A percentile compares a stretch with the other conserved stretches of the same genome.
phyloP scores from a whole-genome alignment of 2,329 filamentous ascomycete genomes.

The Leptographium flavum region DNA sequence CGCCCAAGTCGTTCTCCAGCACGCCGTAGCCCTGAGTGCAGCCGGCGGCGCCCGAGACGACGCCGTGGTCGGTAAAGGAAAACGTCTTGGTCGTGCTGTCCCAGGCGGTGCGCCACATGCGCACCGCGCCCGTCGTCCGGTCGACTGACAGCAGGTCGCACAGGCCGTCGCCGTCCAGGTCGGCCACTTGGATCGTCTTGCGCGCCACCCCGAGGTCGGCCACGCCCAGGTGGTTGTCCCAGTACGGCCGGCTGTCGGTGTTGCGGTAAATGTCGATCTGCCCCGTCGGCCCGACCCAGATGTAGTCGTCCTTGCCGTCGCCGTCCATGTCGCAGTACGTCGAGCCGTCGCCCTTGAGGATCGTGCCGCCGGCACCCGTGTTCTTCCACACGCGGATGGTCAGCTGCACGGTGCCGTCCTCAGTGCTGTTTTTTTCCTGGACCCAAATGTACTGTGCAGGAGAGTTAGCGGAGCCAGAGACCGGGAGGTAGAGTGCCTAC shows the following conservation, averaged over 20 bases:
- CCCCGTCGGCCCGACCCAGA: constrained; percentile 12
- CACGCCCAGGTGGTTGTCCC: constrained; percentile 12
- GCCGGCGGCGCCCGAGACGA: not conserved
- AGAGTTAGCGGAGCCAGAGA: too few species aligned
- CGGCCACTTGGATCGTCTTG: constrained; percentile 16
- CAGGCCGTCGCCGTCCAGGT: constrained; percentile 23
- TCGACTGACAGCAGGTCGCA: constrained; percentile 18
- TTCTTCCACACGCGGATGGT: constrained; percentile 11
- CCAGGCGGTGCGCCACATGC: not conserved
- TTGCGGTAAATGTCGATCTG: constrained; percentile 10
- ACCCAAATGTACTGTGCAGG: too few species aligned
- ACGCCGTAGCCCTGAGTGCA: constrained; percentile 13
- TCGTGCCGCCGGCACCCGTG: constrained; percentile 12
- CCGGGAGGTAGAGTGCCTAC: too few species aligned
- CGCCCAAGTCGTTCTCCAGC: constrained; percentile 15
- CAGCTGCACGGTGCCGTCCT: too few species aligned
- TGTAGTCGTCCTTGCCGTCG: constrained; percentile 14
- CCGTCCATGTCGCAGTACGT: constrained; percentile 18
- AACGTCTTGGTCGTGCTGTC: not conserved
- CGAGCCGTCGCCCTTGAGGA: constrained; percentile 15
- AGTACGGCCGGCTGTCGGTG: not conserved
- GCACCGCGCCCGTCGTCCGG: not conserved
- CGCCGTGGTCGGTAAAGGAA: not conserved
- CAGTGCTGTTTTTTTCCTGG: too few species aligned
- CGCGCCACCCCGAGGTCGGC: too few species aligned